These are phyloP conservation scores for Cordyceps sp. DNA, from an alignment of 2,329 filamentous ascomycete species.

Conservation along the genomic window DNA sequence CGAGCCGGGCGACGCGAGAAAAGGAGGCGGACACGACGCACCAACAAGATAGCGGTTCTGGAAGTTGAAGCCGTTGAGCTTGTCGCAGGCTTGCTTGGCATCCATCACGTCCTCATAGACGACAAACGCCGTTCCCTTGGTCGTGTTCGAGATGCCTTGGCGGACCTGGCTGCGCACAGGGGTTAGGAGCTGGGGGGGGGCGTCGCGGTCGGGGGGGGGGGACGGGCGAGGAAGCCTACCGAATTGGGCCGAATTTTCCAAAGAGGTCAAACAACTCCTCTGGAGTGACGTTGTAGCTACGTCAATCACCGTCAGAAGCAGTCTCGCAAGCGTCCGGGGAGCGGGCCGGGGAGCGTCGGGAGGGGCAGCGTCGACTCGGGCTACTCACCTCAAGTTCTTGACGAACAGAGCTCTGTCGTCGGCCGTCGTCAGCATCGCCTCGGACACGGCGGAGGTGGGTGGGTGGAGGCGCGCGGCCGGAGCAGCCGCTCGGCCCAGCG, in stretches of 20 bases:
- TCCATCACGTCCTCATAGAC: conserved; percentile 99
- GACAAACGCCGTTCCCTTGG: conserved; percentile 96
- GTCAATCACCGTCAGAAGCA: conserved; percentile 9
- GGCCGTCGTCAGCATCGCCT: conserved; percentile 15
- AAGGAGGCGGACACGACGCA: conserved; percentile 26
- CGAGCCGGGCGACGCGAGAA: not conserved
- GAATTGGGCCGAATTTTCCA: conserved; percentile 89
- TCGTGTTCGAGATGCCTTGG: conserved; percentile 91
- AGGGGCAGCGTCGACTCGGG: not conserved
- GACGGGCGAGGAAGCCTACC: conserved; percentile 38
- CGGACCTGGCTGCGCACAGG: conserved; percentile 66
- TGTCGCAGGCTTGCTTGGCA: conserved; percentile 97
- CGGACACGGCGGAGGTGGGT: not conserved
- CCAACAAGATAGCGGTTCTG: conserved; percentile 98
- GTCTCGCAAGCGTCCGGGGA: too few relatives aligned
- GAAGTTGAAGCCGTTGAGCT: conserved; percentile 99
- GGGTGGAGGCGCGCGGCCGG: not conserved
- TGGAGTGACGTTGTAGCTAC: conserved; percentile 93
- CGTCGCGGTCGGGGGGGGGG: not conserved
- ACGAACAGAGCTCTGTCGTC: conserved; percentile 89
- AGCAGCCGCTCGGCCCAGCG: too few relatives aligned
- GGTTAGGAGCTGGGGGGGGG: conserved; percentile 3
- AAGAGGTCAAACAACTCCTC: conserved; percentile 98
- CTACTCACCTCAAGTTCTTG: conserved; percentile 82
- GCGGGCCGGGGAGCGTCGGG: too few relatives aligned